A percentile compares a stretch with the other conserved stretches of the same genome.
Conservation (phyloP, 805 yeast species). For the Cyberlindnera misumaiensis region DNA sequence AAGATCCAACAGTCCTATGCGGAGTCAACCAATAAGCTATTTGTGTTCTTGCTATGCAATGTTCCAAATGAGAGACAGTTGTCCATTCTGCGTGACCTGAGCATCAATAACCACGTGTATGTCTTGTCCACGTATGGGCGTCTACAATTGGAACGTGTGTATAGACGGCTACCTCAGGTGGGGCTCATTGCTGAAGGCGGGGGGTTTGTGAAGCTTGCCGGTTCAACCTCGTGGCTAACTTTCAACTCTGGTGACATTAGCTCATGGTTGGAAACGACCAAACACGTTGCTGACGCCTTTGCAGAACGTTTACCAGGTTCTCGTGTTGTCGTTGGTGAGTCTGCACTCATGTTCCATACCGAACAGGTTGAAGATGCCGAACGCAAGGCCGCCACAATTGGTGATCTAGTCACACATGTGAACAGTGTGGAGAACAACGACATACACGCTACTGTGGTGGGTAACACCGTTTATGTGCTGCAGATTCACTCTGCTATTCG, state of each 20-base stretch:
- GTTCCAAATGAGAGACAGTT: slow-evolving; percentile 59
- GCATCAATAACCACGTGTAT: slow-evolving; percentile 55
- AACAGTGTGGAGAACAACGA: slow-evolving; percentile 50
- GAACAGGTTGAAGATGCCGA: slow-evolving; percentile 58
- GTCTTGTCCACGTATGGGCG: slow-evolving; percentile 61
- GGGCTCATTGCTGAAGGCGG: slow-evolving; percentile 93
- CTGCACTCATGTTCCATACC: slow-evolving; percentile 70
- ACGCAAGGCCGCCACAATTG: slow-evolving; percentile 61
- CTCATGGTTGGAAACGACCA: slow-evolving; percentile 55
- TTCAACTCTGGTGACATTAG: slow-evolving; percentile 18
- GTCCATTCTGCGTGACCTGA: slow-evolving; percentile 51
- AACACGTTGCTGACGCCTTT: slow-evolving; percentile 48
- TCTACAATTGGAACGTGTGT: slow-evolving; percentile 58
- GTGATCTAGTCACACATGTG: slow-evolving; percentile 79
- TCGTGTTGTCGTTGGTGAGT: slow-evolving; percentile 63
- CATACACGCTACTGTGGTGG: slow-evolving; percentile 72
- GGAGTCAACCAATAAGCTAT: slow-evolving; percentile 33
- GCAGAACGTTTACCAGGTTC: slow-evolving; percentile 80
- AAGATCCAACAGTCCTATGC: slow-evolving; percentile 24
- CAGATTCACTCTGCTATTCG: slow-evolving; percentile 50
- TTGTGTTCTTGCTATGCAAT: slow-evolving; percentile 38
- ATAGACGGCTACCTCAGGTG: slow-evolving; percentile 56
- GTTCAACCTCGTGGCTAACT: slow-evolving; percentile 26
- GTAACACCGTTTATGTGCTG: slow-evolving; percentile 65
- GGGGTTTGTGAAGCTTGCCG: slow-evolving; percentile 58